Percentiles rank a stretch among this genome's conserved stretches.
phyloP scores from a whole-genome alignment of 2,329 filamentous ascomycete species.

The Xylariaceae sp. region DNA sequence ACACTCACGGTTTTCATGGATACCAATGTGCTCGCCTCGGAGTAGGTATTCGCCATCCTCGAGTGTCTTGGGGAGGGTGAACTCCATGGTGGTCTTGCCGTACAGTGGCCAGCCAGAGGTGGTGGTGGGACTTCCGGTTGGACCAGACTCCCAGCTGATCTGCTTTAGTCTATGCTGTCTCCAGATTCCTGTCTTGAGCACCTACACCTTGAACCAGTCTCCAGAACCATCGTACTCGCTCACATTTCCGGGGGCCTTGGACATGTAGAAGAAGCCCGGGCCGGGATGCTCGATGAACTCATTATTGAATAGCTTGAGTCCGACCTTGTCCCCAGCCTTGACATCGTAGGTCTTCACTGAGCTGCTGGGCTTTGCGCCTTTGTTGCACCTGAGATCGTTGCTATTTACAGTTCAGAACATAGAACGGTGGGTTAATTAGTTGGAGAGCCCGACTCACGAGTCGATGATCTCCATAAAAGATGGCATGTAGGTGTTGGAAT shows the following conservation, averaged over 20 bases:
- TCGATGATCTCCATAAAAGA: slow-evolving; percentile 35
- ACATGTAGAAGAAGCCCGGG: slow-evolving; percentile 37
- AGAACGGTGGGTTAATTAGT: slow-evolving; percentile 5
- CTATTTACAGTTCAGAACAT: slow-evolving; percentile 30
- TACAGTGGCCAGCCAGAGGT: slow-evolving; percentile 28
- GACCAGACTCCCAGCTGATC: slow-evolving; percentile 24
- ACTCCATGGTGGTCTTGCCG: slow-evolving; percentile 35
- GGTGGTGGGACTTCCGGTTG: slow-evolving; percentile 22
- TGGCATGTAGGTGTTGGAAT: slow-evolving; percentile 46
- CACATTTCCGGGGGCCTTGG: slow-evolving; percentile 31
- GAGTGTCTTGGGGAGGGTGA: slow-evolving; percentile 47
- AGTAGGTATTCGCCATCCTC: slow-evolving; percentile 55
- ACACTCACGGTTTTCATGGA: slow-evolving; percentile 41
- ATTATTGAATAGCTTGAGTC: slow-evolving; percentile 29
- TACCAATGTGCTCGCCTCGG: slow-evolving; percentile 56
- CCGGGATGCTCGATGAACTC: slow-evolving; percentile 37
- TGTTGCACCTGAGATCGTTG: slow-evolving; percentile 39
- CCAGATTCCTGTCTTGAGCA: slow-evolving; percentile 21
- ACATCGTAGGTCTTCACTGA: slow-evolving; percentile 28
- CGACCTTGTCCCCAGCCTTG: slow-evolving; percentile 34
- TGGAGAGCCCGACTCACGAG: slow-evolving; percentile 25
- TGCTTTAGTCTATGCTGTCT: slow-evolving; percentile 16
- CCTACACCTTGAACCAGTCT: slow-evolving; percentile 36
- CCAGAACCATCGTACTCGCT: slow-evolving; percentile 35
- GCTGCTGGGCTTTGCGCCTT: slow-evolving; percentile 24